These are phyloP conservation scores for Puccinia triticina DNA, from an alignment of 1,284 basidiomycete species.

Conservation along the genomic window DNA sequence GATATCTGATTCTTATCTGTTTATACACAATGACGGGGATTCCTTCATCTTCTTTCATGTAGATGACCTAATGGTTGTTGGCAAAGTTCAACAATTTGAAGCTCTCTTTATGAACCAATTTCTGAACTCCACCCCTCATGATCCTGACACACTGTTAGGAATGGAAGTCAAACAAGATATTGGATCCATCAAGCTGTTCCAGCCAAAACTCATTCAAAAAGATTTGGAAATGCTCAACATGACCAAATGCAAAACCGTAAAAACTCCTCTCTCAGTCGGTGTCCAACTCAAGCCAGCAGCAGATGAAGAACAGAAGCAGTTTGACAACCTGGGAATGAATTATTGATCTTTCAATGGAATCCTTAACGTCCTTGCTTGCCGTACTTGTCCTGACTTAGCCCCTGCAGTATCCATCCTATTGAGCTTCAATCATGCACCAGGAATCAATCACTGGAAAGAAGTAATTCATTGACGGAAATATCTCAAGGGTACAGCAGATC, in stretches of 20 bases:
- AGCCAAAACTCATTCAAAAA: background rate
- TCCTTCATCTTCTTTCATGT: conserved; percentile 7
- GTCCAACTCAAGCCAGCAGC: background rate
- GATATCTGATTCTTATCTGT: background rate
- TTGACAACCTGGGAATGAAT: background rate
- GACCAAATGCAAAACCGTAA: background rate
- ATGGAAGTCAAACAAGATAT: background rate
- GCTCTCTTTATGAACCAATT: background rate
- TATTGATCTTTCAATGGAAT: background rate
- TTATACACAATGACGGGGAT: background rate
- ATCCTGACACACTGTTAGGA: background rate
- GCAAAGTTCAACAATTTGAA: background rate
- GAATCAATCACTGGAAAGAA: background rate
- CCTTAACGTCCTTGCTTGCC: background rate
- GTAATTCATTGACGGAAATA: background rate
- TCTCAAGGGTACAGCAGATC: background rate
- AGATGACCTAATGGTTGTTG: background rate
- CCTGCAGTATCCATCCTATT: background rate
- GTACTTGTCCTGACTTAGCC: background rate
- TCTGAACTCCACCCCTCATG: background rate
- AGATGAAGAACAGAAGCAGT: background rate
- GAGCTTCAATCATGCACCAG: background rate
- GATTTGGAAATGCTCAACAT: background rate
- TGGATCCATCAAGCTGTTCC: background rate
- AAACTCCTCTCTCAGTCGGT: background rate